A percentile compares a stretch with the other conserved stretches of the same genome.
Conservation (phyloP, 306 rosid genomes). For the Pyrus betulifolia region DNA sequence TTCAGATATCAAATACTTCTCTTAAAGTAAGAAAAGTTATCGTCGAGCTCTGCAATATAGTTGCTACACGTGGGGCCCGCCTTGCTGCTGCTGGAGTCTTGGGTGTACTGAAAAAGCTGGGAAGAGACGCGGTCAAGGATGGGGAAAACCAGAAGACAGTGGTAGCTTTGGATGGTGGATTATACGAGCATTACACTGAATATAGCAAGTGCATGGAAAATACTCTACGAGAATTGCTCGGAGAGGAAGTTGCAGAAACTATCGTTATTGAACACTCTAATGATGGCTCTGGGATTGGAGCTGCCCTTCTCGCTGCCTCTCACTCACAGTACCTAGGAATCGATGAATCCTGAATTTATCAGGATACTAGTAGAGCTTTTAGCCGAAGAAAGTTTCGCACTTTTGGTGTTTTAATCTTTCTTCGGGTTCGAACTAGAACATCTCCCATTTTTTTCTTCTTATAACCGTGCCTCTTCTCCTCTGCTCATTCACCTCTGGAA, state of each 20-base stretch:
- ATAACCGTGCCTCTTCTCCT: neutral
- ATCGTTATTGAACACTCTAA: slow-evolving; percentile 49
- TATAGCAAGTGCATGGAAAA: slow-evolving; percentile 68
- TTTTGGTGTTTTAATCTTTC: neutral
- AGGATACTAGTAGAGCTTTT: slow-evolving; percentile 12
- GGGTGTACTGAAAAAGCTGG: slow-evolving; percentile 74
- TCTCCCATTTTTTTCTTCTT: neutral
- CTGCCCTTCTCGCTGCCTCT: slow-evolving; percentile 84
- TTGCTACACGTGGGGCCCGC: slow-evolving; percentile 84
- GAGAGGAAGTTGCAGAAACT: slow-evolving; percentile 40
- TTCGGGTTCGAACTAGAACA: neutral
- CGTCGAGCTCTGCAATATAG: slow-evolving; percentile 62
- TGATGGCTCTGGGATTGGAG: slow-evolving; percentile 91
- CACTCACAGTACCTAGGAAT: slow-evolving; percentile 51
- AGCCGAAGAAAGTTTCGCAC: slow-evolving; percentile 11
- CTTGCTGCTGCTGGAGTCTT: slow-evolving; percentile 82
- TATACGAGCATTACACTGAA: slow-evolving; percentile 71
- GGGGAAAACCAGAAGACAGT: slow-evolving; percentile 46
- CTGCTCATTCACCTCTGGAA: slow-evolving; percentile 6
- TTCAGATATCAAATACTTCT: slow-evolving; percentile 63
- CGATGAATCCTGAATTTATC: slow-evolving; percentile 26
- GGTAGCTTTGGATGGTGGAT: slow-evolving; percentile 85
- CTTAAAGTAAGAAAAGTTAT: slow-evolving; percentile 48
- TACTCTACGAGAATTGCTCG: slow-evolving; percentile 60
- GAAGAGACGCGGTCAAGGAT: slow-evolving; percentile 37